A percentile compares a stretch with the other conserved stretches of the same genome.
Evolutionary conservation across 2,329 filamentous ascomycete species (phyloP).

Genomic region (Colletotrichum abscissum): DNA sequence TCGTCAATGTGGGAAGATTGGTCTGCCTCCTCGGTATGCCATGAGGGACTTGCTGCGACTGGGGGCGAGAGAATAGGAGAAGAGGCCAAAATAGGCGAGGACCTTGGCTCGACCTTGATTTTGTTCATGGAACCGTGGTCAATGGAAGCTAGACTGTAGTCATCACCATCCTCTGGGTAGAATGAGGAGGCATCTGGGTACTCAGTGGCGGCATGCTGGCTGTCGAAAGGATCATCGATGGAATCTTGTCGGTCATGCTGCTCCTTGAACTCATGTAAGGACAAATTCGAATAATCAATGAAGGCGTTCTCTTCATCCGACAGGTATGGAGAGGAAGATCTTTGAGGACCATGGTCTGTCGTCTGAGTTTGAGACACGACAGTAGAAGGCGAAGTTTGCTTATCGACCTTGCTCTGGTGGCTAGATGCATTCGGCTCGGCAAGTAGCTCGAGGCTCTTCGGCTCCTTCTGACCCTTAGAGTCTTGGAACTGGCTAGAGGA

Average conservation of each 20-base stretch:
- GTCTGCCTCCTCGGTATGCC: background rate
- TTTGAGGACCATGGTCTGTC: background rate
- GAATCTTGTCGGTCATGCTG: background rate
- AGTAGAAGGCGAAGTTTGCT: background rate
- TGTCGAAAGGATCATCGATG: background rate
- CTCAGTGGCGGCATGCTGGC: background rate
- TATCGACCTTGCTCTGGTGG: background rate
- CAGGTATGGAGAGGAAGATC: background rate
- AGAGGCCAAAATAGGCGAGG: slow-evolving; percentile 12
- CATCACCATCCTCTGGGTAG: slow-evolving; percentile 24
- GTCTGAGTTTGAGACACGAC: slow-evolving; percentile 4
- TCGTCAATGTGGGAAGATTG: slow-evolving; percentile 27
- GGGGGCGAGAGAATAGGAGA: slow-evolving; percentile 5
- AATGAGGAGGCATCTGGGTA: slow-evolving; percentile 25
- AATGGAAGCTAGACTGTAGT: background rate
- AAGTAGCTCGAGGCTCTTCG: background rate
- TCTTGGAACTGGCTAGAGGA: background rate
- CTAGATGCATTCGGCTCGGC: background rate
- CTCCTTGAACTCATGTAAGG: background rate
- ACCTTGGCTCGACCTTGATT: slow-evolving; percentile 10
- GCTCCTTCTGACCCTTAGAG: background rate
- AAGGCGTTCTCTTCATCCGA: slow-evolving; percentile 21
- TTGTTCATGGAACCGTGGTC: background rate
- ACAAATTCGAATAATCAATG: slow-evolving; percentile 10
- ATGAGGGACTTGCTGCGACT: background rate